Evolutionary conservation across 176 grass and related monocot species (phyloP).

Genomic region (Phyllostachys edulis): DNA sequence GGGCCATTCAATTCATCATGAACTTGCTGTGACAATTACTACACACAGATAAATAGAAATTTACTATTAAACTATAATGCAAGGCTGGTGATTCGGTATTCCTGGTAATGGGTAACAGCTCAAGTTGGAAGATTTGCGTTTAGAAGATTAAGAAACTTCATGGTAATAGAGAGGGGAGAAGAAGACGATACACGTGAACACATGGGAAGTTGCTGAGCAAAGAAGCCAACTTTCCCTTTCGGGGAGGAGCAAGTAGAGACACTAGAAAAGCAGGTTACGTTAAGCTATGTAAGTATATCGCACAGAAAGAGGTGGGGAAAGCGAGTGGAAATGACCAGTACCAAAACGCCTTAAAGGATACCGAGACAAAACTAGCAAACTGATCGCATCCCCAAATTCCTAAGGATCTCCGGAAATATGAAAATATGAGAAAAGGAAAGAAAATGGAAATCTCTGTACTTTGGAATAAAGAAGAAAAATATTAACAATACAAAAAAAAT

Average conservation of each 20-base stretch:
- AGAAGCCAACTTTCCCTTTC: conserved; percentile 59
- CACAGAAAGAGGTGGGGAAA: not conserved
- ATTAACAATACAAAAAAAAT: not conserved
- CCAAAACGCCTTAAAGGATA: conserved; percentile 3
- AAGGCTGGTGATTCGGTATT: conserved; percentile 3
- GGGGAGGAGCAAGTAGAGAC: conserved; percentile 36
- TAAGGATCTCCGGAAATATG: not conserved
- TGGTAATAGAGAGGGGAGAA: not conserved
- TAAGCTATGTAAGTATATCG: conserved; percentile 30
- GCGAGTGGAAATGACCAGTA: conserved; percentile 16
- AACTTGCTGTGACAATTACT: conserved; percentile 28
- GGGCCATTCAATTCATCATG: conserved; percentile 30
- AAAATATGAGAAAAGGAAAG: too few species aligned
- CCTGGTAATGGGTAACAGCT: conserved; percentile 27
- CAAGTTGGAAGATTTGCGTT: conserved; percentile 19
- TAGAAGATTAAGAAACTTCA: conserved; percentile 9
- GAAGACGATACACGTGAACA: conserved; percentile 51
- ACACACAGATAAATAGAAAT: not conserved
- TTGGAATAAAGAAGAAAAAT: too few species aligned
- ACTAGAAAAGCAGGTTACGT: conserved; percentile 41
- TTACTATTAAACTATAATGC: not conserved
- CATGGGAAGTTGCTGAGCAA: conserved; percentile 48
- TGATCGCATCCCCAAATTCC: not conserved
- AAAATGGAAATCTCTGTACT: too few species aligned
- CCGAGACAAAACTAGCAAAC: conserved; percentile 20